phyloP scores from a whole-genome alignment of 1,139 yeast species.

The Pneumocystis carinii region DNA sequence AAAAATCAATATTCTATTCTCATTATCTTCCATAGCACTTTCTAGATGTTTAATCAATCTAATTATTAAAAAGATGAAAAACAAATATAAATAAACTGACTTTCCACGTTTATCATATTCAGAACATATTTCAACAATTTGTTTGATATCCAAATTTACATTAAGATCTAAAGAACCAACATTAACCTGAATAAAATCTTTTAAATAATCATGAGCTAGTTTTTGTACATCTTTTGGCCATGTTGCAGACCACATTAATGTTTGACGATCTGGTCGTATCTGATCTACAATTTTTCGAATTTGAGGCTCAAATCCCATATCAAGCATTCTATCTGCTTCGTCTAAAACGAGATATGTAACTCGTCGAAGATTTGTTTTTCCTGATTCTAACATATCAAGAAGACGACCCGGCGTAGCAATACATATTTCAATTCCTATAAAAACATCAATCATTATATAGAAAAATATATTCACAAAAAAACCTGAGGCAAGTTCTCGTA shows the following conservation, averaged over 20 bases:
- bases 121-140: constrained; percentile 76
- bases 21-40: constrained; percentile 61
- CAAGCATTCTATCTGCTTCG: constrained; percentile 75
- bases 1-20: constrained; percentile 69
- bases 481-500: constrained; percentile 89
- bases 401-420: constrained; percentile 98
- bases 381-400: constrained; percentile 90
- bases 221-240: constrained; percentile 98
- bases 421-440: constrained; percentile 51
- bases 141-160: constrained; percentile 93
- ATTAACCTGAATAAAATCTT: constrained; percentile 90
- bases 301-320: constrained; percentile 96
- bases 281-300: constrained; percentile 88
- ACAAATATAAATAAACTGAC: background rate
- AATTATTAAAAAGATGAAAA: background rate
- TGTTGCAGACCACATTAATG: constrained; percentile 98
- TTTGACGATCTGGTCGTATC: constrained; percentile 94
- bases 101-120: constrained; percentile 85
- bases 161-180: constrained; percentile 90
- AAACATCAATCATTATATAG: background rate
- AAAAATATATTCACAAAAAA: background rate
- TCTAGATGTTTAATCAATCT: constrained; percentile 73
- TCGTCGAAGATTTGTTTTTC: constrained; percentile 88
- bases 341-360: constrained; percentile 93
- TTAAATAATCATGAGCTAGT: constrained; percentile 77